phyloP scores from a whole-genome alignment of 768 basidiomycete species.

The Exidia glandulosa region DNA sequence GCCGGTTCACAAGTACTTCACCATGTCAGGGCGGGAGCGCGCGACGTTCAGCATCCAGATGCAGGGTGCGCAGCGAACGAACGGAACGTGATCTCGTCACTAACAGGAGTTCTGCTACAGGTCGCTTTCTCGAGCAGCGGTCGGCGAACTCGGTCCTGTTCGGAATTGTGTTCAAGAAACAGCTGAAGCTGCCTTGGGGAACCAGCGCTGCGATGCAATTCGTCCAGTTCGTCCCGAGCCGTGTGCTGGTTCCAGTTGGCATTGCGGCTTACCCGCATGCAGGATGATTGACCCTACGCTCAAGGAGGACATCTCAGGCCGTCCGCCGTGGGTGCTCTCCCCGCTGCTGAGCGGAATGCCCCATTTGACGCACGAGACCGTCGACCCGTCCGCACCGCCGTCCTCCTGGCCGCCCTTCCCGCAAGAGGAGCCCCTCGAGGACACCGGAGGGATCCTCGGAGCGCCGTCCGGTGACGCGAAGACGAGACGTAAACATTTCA shows the following conservation, averaged over 20 bases:
- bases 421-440: neutral
- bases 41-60: neutral
- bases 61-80: neutral
- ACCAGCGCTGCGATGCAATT: neutral
- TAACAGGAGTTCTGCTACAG: neutral
- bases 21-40: neutral
- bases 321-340: neutral
- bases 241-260: neutral
- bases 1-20: neutral
- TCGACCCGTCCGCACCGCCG: neutral
- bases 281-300: neutral
- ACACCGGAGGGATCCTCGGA: neutral
- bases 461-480: neutral
- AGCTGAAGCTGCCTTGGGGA: neutral
- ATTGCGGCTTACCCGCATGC: neutral
- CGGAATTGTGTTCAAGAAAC: neutral
- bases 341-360: neutral
- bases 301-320: neutral
- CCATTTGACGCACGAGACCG: neutral
- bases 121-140: neutral
- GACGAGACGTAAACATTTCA: neutral
- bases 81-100: neutral
- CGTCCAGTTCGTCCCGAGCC: neutral
- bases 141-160: neutral
- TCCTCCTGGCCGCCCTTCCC: neutral